Evolutionary conservation across 2,329 filamentous ascomycete genomes (phyloP), one percentile per base, ranked within the genome.

Genomic region (Lachnellula suecica): DNA sequence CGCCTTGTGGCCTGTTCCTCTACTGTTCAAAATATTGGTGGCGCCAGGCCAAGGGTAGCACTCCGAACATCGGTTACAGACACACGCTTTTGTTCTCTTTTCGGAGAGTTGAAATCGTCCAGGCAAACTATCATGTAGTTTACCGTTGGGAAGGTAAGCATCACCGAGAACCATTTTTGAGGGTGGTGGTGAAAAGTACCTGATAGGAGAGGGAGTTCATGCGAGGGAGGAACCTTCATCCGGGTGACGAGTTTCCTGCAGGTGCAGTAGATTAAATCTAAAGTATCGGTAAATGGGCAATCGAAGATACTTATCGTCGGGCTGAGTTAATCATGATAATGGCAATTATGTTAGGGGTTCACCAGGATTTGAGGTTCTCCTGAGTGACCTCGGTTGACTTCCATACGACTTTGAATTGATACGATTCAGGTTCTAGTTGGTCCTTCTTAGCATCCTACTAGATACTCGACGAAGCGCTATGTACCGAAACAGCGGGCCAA

Each of bases 21-120:
- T 51, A 20, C 43, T 51, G 46, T 56, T 51, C 47, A 48, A 37
- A 57, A 53, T 59, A 58, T 62, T 59, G 52, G 58, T 62, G 57
- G 59, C 59, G 53, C 47, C 19, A 27, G 38, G 29, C 23, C 41
- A 45, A 51, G 47, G 46, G 47, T 54, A 20, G 35, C 43, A 50
- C n/a, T n/a, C n/a, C n/a, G n/a, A n/a, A n/a, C 53, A 45, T 19
- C 37, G n/a, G 15, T 37, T 45, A 43, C 27, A 23, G 8, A 22
- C 13, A 31, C 27, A 31, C 13, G 27, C 27, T 8, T 31, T 31
- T 13, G 13, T 13, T 31, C 27, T 31, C 13, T 31, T 31, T 31
- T 13, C 13, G 27, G 13, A 13, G 8, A 31, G 27, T 31, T 13
- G 13, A 31, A 31, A 7, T 8, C 7, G 27, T 31, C 8, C 13